Conservation (phyloP, 1,139 yeast genomes). For the Suhomyces wounanorum region DNA sequence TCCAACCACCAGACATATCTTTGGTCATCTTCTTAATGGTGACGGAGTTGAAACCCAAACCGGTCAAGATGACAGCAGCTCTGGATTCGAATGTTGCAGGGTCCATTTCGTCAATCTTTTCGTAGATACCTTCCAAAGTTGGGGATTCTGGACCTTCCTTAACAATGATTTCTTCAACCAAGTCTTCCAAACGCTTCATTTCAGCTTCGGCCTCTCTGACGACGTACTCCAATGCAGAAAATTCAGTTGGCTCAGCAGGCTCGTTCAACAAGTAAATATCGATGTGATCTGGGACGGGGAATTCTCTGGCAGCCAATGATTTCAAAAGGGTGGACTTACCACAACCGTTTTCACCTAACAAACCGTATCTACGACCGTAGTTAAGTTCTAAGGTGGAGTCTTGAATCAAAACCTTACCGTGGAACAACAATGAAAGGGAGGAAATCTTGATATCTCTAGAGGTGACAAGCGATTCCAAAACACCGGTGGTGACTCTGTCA, state of each 20-base stretch:
- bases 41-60: slow-evolving; percentile 90
- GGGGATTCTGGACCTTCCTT: slow-evolving; percentile 94
- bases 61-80: slow-evolving; percentile 93
- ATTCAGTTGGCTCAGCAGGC: slow-evolving; percentile 95
- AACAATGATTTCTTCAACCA: slow-evolving; percentile 86
- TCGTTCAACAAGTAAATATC: slow-evolving; percentile 93
- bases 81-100: slow-evolving; percentile 94
- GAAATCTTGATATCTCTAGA: slow-evolving; percentile 93
- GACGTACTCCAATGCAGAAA: slow-evolving; percentile 91
- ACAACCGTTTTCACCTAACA: slow-evolving; percentile 98
- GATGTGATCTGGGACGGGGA: slow-evolving; percentile 88
- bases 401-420: slow-evolving; percentile 94
- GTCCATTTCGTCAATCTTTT: slow-evolving; percentile 94
- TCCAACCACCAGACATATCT: slow-evolving; percentile 99
- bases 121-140: slow-evolving; percentile 83
- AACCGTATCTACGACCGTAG: slow-evolving; percentile 95
- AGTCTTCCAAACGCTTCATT: slow-evolving; percentile 86
- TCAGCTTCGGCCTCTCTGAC: slow-evolving; percentile 95
- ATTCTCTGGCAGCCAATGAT: slow-evolving; percentile 94
- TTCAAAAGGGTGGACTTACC: slow-evolving; percentile 96
- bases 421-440: slow-evolving; percentile 89
- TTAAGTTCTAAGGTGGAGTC: slow-evolving; percentile 91
- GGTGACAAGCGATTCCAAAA: slow-evolving; percentile 80
- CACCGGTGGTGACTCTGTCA: slow-evolving; percentile 98
- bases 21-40: slow-evolving; percentile 86